Evolutionary conservation across 768 basidiomycete species (phyloP).

Genomic region (Sutorius australiensis): DNA sequence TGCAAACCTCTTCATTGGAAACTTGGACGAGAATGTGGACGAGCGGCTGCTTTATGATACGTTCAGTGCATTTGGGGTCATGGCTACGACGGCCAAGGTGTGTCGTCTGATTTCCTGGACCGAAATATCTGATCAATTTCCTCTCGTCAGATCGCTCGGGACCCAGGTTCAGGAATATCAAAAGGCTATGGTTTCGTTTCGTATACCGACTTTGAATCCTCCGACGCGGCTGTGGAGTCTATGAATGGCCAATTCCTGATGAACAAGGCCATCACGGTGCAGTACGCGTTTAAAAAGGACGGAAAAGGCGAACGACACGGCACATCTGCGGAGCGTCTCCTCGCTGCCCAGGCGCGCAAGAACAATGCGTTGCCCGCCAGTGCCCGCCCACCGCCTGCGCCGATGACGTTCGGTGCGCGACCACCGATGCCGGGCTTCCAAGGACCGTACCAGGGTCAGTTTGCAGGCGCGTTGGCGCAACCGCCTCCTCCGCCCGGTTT

Average conservation of each 20-base stretch:
- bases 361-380: slow-evolving; percentile 85
- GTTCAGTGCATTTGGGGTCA: slow-evolving; percentile 90
- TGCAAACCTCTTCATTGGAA: slow-evolving; percentile 95
- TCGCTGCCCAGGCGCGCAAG: slow-evolving; percentile 93
- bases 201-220: slow-evolving; percentile 96
- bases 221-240: slow-evolving; percentile 92
- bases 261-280: slow-evolving; percentile 96
- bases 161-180: slow-evolving; percentile 76
- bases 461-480: slow-evolving; percentile 81
- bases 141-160: slow-evolving; percentile 75
- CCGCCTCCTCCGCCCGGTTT: slow-evolving; percentile 82
- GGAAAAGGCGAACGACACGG: slow-evolving; percentile 98
- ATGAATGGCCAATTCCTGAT: slow-evolving; percentile 98
- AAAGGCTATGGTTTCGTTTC: slow-evolving; percentile 98
- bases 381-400: slow-evolving; percentile 70
- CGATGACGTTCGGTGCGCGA: slow-evolving; percentile 65
- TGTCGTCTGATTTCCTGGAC: slow-evolving; percentile 12
- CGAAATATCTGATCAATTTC: background rate
- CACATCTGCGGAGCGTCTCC: slow-evolving; percentile 91
- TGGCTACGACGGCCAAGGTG: slow-evolving; percentile 86
- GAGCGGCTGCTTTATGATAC: slow-evolving; percentile 92
- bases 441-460: slow-evolving; percentile 87
- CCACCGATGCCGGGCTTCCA: slow-evolving; percentile 69
- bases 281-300: slow-evolving; percentile 99
- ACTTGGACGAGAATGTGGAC: slow-evolving; percentile 92